Evolutionary conservation across 2,329 filamentous ascomycete genomes (phyloP), one percentile per base, ranked within the genome.

Genomic region (Neofusicoccum sp.): DNA sequence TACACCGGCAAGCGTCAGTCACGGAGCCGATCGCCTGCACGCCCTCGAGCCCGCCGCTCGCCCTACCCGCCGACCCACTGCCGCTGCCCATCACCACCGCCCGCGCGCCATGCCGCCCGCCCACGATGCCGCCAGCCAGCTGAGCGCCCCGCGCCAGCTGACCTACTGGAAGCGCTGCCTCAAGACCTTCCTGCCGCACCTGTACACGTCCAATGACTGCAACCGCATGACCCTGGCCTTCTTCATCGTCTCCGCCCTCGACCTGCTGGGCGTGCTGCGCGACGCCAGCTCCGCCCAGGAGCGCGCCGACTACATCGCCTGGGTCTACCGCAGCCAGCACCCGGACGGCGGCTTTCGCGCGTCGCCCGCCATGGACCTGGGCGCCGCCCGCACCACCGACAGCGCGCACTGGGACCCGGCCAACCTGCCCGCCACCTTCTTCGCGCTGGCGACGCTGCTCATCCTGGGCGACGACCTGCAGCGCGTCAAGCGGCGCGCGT

Each of bases 131-230:
- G 30, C 47, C 47, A 49, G 47, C 49, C 51, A 43, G 38, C 65
- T 77, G 60, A 73, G 76, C 68, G 71, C 71, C 63, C 62, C 71
- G 34, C 70, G 68, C 61, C 95, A 99, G 74, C 80, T 95, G 72
- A 91, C 89, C 71, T 99, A 97, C 83, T 99, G 93, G 88, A 85
- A 92, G 66, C 88, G 93, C 71, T 97, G 93, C 73, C 84, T 95
- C 65, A 89, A 89, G 72, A 89, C 88, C 26, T 84, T 89, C 63
- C 86, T 99, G 6, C 95, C 95, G 0, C 83, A 87, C 47, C 82
- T 86, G 64, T 99, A 98, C 79, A 96, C 90, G 14, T 83, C 87
- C 72, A 95, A 89, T 73, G 95, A 99, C 78, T 91, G 91, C 67
- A 93, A 89, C 69, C 92, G 95, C 69, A 89, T 98, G 80, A 89